phyloP scores from a whole-genome alignment of 352 stramenopile genomes.

The Phytophthora pluvialis region DNA sequence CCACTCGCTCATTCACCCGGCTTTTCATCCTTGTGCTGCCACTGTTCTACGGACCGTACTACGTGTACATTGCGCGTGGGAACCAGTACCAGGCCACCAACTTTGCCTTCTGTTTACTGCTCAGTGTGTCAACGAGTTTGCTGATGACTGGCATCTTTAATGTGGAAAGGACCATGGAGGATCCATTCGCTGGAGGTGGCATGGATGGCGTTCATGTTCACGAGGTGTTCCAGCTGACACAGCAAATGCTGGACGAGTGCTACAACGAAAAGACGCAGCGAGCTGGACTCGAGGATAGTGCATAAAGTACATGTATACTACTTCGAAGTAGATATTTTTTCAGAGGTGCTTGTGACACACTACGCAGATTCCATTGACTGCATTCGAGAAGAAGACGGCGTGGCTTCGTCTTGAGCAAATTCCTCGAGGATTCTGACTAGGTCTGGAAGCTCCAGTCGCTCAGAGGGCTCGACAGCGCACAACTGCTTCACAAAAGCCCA shows the following conservation, averaged over 20 bases:
- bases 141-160: conserved; percentile 91
- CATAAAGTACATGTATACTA: conserved; percentile 8
- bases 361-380: conserved; percentile 12
- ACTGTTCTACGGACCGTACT: conserved; percentile 89
- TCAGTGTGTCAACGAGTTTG: conserved; percentile 82
- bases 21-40: conserved; percentile 88
- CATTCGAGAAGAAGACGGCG: not conserved
- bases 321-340: not conserved
- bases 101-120: conserved; percentile 78
- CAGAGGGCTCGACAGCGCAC: conserved; percentile 17
- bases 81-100: conserved; percentile 60
- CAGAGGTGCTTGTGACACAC: not conserved
- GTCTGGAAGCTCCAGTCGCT: conserved; percentile 16
- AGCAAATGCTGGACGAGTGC: conserved; percentile 62
- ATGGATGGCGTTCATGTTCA: conserved; percentile 72
- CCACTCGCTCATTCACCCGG: conserved; percentile 83
- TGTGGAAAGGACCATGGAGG: conserved; percentile 83
- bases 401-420: conserved; percentile 18
- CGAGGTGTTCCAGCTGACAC: conserved; percentile 61
- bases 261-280: conserved; percentile 35
- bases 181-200: conserved; percentile 73
- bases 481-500: conserved; percentile 21
- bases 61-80: conserved; percentile 76
- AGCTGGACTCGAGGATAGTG: not conserved
- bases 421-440: conserved; percentile 17